phyloP scores from a whole-genome alignment of 441 rosid genomes.

The Hura crepitans region DNA sequence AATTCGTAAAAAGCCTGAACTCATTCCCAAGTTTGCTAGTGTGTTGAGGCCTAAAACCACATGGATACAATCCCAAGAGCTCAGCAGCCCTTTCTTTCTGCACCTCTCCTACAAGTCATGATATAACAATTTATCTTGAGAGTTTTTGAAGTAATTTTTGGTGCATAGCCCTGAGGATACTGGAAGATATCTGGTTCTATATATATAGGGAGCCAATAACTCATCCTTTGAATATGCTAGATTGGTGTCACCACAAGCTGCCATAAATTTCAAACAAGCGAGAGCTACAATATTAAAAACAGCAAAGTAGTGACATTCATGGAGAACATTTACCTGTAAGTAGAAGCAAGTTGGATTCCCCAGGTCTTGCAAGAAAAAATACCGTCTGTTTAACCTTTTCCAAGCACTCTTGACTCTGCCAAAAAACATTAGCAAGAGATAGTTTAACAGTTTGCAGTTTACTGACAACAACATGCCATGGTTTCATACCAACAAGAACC shows the following conservation, averaged over 20 bases:
- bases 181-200: background rate
- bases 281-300: slow-evolving; percentile 11
- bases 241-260: background rate
- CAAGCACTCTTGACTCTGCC: slow-evolving; percentile 80
- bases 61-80: slow-evolving; percentile 63
- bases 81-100: slow-evolving; percentile 70
- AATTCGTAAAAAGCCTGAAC: slow-evolving; percentile 72
- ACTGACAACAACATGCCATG: background rate
- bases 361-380: slow-evolving; percentile 52
- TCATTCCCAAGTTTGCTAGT: slow-evolving; percentile 86
- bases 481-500: background rate
- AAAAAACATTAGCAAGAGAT: slow-evolving; percentile 14
- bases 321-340: slow-evolving; percentile 63
- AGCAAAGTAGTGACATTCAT: background rate
- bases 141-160: background rate
- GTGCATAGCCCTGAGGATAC: background rate
- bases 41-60: slow-evolving; percentile 77
- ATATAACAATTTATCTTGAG: background rate
- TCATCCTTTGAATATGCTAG: background rate
- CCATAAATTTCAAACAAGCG: background rate
- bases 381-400: slow-evolving; percentile 67
- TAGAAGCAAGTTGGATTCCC: slow-evolving; percentile 50
- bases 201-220: background rate
- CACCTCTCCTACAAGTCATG: slow-evolving; percentile 59
- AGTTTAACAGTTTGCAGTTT: background rate